Base-by-base conservation (phyloP, 192 early-diverging fungal genomes). In the Haplosporangium gracile region DNA sequence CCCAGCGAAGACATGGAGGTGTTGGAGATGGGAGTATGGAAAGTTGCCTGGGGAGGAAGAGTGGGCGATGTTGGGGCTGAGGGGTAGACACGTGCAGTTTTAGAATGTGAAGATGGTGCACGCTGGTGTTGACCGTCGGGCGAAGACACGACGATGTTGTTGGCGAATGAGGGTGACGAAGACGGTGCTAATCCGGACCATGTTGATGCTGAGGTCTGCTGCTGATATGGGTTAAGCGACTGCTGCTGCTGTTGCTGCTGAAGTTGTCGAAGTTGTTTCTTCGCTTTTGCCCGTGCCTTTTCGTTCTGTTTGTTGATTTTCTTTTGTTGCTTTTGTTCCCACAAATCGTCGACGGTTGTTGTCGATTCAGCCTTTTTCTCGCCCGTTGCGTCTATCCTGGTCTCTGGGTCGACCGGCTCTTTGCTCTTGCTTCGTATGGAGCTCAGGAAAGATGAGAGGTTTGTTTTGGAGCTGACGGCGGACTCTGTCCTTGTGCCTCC, bases 261-360 rank as follows among this genome's bases (percentile, higher is more conserved):
- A 1, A 77, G 75, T 22, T 43, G 75, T 11, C 18, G 71, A 34
- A 70, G 76, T 43, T 83, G 73, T 43, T 39, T 18, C 22, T 38
- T 8, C 26, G 77, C 70, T 42, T 83, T 63, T 53, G 74, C 32
- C 9, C 74, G 39, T 24, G 39, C 49, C 53, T 76, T 82, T 51
- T 69, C n/a, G 24, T 55, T 71, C 20, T 40, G 39, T n/a, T 45
- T 68, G n/a, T 83, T 78, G 49, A 79, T 70, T 51, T 83, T 83
- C 43, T 79, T 78, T 29, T 83, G 77, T 15, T 75, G 76, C 45
- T 78, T 83, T 24, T 83, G 82, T 40, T 83, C 82, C 36, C 49
- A 71, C 10, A 83, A 77, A 45, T 83, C 82, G 22, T 55, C 51
- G 5, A 10, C 32, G 60, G 26, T 51, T 43, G 15, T 39, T 65